Base-by-base conservation (phyloP, 2,329 filamentous ascomycete species). In the Periconia sp. region DNA sequence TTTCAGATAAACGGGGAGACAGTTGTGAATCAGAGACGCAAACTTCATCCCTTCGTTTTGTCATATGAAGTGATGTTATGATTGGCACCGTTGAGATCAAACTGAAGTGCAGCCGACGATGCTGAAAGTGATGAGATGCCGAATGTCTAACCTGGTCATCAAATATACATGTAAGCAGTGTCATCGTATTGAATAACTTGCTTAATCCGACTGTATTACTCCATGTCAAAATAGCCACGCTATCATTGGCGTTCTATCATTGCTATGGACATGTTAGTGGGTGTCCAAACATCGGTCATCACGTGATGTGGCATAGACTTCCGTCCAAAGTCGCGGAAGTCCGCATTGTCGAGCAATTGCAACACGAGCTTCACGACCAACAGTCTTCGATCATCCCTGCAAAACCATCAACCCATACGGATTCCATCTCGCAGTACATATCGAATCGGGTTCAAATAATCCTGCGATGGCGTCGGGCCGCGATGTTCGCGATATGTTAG, bases 401-500 rank as follows among this genome's bases (percentile, higher is more conserved):
- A 61, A 62, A 58, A 49, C 58, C 66, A 70, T 71, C 63, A 58
- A 57, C 51, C 37, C 45, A 40, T 42, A 35, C 27, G 15, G 27
- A 33, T 46, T 33, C 30, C 35, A 31, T 30, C 54, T n/a, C 23
- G 43, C 48, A 18, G 31, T 41, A 46, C 46, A 54, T 57, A 33
- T 58, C 59, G 50, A 59, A 58, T 59, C 60, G 55, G 61, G 51
- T 48, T 48, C 55, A 47, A 55, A 45, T 55, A 49, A 53, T 18
- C 46, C 56, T 60, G 61, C 64, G 59, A 74, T 74, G 71, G 68
- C 71, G 55, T 69, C 70, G 47, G 66, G 70, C 57, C 68, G 72
- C 60, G 91, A 96, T 81, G 85, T 95, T 64, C 91, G 90, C 77
- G 91, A 96, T 73, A 90, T 96, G 70, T 85, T 96, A 69, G 91